Base-by-base conservation (phyloP, 2,329 filamentous ascomycete species). In the Trichoderma pleuroti region DNA sequence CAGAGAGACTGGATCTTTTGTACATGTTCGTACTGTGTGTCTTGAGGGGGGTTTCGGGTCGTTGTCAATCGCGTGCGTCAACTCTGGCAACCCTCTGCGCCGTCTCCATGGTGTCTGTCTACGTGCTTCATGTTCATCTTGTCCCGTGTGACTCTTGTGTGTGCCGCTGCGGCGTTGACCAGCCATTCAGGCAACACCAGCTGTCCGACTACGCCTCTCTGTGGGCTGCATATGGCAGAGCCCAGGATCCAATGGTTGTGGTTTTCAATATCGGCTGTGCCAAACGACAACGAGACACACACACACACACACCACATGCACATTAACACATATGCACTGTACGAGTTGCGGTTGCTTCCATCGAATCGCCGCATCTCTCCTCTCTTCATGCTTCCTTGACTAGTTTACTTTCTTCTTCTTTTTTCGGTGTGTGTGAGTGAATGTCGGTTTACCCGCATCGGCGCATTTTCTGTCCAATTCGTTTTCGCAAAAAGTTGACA, bases 181-280 rank as follows among this genome's bases (percentile, higher is more conserved):
- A 61, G 46, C 69, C 68, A 70, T 32, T 70, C 68, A 66, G 26
- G 49, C 62, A 71, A 68, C 69, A 60, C 52, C 62, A 67, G 62
- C 62, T 71, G 63, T 60, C 69, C 49, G 39, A 46, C 54, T 30
- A 42, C 18, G 16, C 18, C 42, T 49, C 49, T 28, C 18, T 12
- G 21, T 39, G 63, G 24, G 32, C 63, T 57, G 49, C 63, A 66
- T 66, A 46, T n/a, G n/a, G 49, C 24, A 42, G 9, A 30, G 59
- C 28, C 34, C 21, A 26, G 11, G 7, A 21, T 24, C 63, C 63
- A 56, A 66, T 26, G 16, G 24, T 49, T 56, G 34, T 39, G 32
- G 21, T 36, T 54, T 62, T 59, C 26, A 70, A 34, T 65, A 56
- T 66, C 63, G 63, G 24, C 46, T 57, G 52, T 49, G 36, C 16